Conservation (phyloP, 1,139 yeast species). For the Nakaseomyces bracarensis region DNA sequence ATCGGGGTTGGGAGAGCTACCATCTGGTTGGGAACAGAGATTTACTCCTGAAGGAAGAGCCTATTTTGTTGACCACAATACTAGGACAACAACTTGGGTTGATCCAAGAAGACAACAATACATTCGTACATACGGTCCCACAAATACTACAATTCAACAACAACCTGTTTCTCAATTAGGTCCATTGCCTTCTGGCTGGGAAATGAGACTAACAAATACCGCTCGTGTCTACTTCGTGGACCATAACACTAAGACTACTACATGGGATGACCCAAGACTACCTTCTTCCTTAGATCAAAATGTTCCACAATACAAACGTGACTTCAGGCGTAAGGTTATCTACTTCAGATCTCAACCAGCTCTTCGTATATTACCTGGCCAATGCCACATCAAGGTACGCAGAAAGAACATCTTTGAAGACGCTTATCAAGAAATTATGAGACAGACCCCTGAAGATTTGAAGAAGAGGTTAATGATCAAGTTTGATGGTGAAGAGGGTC, state of each 20-base stretch:
- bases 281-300: conserved; percentile 96
- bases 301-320: conserved; percentile 98
- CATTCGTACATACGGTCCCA: conserved; percentile 86
- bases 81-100: conserved; percentile 99
- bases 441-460: conserved; percentile 96
- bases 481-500: conserved; percentile 98
- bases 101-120: conserved; percentile 99
- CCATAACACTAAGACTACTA: conserved; percentile 96
- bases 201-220: conserved; percentile 96
- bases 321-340: conserved; percentile 91
- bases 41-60: conserved; percentile 98
- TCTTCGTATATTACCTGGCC: conserved; percentile 92
- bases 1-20: conserved; percentile 92
- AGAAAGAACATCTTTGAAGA: conserved; percentile 96
- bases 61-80: conserved; percentile 95
- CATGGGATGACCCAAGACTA: conserved; percentile 99
- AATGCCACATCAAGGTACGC: conserved; percentile 95
- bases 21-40: conserved; percentile 98
- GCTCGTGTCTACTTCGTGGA: conserved; percentile 98
- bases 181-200: conserved; percentile 98
- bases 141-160: conserved; percentile 77
- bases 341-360: conserved; percentile 99
- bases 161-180: conserved; percentile 98
- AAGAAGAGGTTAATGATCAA: conserved; percentile 96
- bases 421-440: conserved; percentile 95